These are phyloP conservation scores for Nissolia schottii DNA, from an alignment of 306 rosid genomes.

Conservation along the genomic window DNA sequence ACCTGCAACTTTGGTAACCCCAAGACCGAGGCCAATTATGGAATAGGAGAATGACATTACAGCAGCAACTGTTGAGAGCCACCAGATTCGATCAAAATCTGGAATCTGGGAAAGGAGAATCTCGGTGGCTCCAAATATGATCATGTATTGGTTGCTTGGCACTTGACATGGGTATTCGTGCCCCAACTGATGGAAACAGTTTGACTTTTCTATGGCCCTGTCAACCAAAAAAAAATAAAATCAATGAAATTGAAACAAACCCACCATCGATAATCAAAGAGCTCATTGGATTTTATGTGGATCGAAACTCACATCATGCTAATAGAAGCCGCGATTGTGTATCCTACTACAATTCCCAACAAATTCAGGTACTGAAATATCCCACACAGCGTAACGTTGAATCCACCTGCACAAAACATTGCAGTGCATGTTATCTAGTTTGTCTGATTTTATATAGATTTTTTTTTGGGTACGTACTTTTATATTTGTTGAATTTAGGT, in stretches of 20 bases:
- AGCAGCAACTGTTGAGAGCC: constrained; percentile 64
- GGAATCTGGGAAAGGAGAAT: constrained; percentile 58
- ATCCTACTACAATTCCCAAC: constrained; percentile 50
- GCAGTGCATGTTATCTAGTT: neutral
- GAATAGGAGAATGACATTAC: constrained; percentile 63
- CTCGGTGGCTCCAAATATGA: constrained; percentile 37
- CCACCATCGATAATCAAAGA: neutral
- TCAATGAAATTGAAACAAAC: neutral
- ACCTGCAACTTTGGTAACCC: constrained; percentile 67
- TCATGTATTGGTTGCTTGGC: constrained; percentile 48
- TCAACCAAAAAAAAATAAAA: neutral
- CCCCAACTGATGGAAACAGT: constrained; percentile 39
- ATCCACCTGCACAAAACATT: constrained; percentile 44
- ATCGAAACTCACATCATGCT: constrained; percentile 53
- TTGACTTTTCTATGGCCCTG: constrained; percentile 53
- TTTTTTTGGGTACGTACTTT: no score
- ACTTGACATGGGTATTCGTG: constrained; percentile 44
- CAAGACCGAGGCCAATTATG: constrained; percentile 51
- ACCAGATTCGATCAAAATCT: constrained; percentile 61
- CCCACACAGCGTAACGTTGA: constrained; percentile 36
- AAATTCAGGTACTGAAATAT: constrained; percentile 47
- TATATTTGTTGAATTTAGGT: neutral
- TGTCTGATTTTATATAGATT: no score
- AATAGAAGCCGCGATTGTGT: constrained; percentile 57
- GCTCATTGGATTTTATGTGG: neutral